These are phyloP conservation scores for Capsella bursapastoris DNA, from an alignment of 345 rosid genomes.

Conservation along the genomic window DNA sequence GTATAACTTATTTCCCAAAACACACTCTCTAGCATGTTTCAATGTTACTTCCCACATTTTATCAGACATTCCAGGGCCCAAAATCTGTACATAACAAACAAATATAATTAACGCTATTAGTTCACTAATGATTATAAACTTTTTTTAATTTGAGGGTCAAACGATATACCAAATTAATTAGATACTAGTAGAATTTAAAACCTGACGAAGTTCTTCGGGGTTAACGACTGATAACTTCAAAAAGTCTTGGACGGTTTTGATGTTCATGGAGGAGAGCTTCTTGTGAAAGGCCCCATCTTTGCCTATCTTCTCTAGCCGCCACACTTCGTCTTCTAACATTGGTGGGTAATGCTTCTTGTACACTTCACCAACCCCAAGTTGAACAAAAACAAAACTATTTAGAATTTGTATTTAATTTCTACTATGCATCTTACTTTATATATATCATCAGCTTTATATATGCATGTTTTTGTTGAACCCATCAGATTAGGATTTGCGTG, in stretches of 20 bases:
- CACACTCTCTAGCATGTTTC: slow-evolving; percentile 78
- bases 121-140: background rate
- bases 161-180: background rate
- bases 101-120: background rate
- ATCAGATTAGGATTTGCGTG: slow-evolving; percentile 5
- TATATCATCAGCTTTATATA: background rate
- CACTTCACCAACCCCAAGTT: slow-evolving; percentile 53
- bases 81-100: slow-evolving; percentile 50
- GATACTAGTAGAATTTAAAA: slow-evolving; percentile 41
- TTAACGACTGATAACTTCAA: slow-evolving; percentile 65
- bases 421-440: slow-evolving; percentile 12
- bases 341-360: slow-evolving; percentile 98
- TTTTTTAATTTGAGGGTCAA: background rate
- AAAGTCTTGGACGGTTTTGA: slow-evolving; percentile 80
- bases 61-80: slow-evolving; percentile 78
- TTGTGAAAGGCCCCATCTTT: slow-evolving; percentile 90
- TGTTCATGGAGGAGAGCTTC: slow-evolving; percentile 51
- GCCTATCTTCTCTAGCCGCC: slow-evolving; percentile 90
- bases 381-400: background rate
- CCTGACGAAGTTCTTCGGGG: slow-evolving; percentile 56
- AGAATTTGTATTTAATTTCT: slow-evolving; percentile 5
- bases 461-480: slow-evolving; percentile 30
- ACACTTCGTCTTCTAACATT: slow-evolving; percentile 72
- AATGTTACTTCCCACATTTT: slow-evolving; percentile 75
- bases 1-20: slow-evolving; percentile 60